Evolutionary conservation across 768 basidiomycete species (phyloP), one percentile per base, ranked within the genome.

Genomic region (Trametes elegans): DNA sequence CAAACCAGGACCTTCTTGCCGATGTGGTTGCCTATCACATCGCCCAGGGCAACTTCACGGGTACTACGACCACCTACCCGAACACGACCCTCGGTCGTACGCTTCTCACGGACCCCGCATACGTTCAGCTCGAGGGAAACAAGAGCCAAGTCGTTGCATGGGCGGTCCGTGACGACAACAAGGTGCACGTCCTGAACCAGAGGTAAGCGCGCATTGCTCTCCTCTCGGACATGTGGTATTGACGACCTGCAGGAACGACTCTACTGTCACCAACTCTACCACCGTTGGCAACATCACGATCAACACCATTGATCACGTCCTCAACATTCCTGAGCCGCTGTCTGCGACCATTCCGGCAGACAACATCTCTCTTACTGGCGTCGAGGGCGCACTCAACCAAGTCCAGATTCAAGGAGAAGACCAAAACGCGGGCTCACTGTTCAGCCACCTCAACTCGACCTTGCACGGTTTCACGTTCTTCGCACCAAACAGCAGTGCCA

Each of bases 1-100:
- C 63, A 38, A 72, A 79, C 55, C 29, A 64, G 3, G 71, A 68
- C 14, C 45, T 60, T 19, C 62, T 86, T 10, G 75, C 79, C 35
- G 70, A 82, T 57, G 68, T 80, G 36, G 57, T 87, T 34, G 71
- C 81, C 5, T 85, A 84, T 65, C 84, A 85, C 65, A 66, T 85
- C 57, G 71, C 85, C 7, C 62, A 74, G 42, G 82, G 83, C 23
- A 73, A 81, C 55, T 78, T 83, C 66, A 54, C 71, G 38, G 72
- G 76, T 5, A 56, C 70, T 9, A 71, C 76, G n/a, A 68, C 71
- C 10, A 66, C 69, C 14, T 79, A 71, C 53, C 85, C 87, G 2
- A 81, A 79, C 60, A 73, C 76, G 58, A 87, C 86, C 0, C 69
- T 90, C 49, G 84, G 83, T 1, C 78, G 84, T 35, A 85, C 87